These are phyloP conservation scores for Pestalotiopsis sp. DNA, from an alignment of 2,329 filamentous ascomycete species.

Conservation along the genomic window DNA sequence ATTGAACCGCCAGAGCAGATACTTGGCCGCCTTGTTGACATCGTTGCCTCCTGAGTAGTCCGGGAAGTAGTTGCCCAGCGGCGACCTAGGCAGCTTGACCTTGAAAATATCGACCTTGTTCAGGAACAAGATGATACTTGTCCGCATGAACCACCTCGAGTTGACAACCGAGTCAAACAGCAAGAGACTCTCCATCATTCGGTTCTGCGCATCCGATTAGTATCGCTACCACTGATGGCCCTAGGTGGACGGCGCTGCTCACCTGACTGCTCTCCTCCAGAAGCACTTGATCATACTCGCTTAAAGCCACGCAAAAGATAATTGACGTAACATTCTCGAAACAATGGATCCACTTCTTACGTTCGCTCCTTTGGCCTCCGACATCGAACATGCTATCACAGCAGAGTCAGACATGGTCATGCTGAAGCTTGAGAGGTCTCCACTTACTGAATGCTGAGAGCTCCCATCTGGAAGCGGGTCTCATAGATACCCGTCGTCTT, in stretches of 20 bases:
- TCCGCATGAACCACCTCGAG: conserved; percentile 98
- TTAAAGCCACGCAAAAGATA: conserved; percentile 97
- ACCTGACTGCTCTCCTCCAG: conserved; percentile 97
- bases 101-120: conserved; percentile 99
- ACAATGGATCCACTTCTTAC: conserved; percentile 99
- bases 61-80: conserved; percentile 92
- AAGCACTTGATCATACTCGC: conserved; percentile 97
- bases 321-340: conserved; percentile 99
- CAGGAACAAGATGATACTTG: conserved; percentile 96
- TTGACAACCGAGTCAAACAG: conserved; percentile 99
- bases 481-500: conserved; percentile 99
- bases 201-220: conserved; percentile 64
- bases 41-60: conserved; percentile 98
- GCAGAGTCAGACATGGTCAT: conserved; percentile 24
- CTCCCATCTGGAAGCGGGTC: conserved; percentile 97
- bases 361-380: conserved; percentile 92
- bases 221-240: not conserved
- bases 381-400: conserved; percentile 93
- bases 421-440: not conserved
- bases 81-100: conserved; percentile 86
- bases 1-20: conserved; percentile 97
- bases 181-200: conserved; percentile 98
- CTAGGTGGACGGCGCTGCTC: conserved; percentile 33
- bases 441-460: conserved; percentile 94
- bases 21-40: conserved; percentile 97